Evolutionary conservation across 768 basidiomycete species (phyloP).

Genomic region (Mycena vulgaris): DNA sequence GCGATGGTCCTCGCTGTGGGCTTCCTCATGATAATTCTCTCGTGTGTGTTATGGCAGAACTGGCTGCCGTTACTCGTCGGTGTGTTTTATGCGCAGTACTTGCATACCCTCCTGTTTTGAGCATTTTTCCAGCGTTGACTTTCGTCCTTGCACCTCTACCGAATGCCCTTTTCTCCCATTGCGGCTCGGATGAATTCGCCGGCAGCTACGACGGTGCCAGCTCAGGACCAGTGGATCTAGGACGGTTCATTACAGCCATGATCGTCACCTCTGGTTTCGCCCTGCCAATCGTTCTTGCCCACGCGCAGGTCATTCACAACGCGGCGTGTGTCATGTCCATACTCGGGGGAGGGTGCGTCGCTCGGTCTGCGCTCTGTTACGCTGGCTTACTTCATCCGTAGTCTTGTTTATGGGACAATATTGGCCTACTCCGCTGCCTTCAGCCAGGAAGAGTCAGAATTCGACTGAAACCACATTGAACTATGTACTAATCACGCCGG

Average conservation of each 20-base stretch:
- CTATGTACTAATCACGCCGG: slow-evolving; percentile 17
- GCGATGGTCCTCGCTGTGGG: slow-evolving; percentile 98
- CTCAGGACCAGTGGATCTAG: slow-evolving; percentile 86
- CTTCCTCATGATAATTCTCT: slow-evolving; percentile 98
- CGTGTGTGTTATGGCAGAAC: slow-evolving; percentile 95
- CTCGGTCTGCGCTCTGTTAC: slow-evolving; percentile 8
- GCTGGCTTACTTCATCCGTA: slow-evolving; percentile 44
- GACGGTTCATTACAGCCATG: slow-evolving; percentile 92
- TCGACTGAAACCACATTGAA: slow-evolving; percentile 68
- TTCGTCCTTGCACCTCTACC: slow-evolving; percentile 97
- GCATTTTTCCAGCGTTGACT: slow-evolving; percentile 78
- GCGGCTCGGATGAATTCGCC: slow-evolving; percentile 91
- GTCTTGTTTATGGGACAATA: slow-evolving; percentile 93
- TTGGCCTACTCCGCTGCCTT: slow-evolving; percentile 89
- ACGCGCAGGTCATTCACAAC: slow-evolving; percentile 88
- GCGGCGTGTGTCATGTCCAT: slow-evolving; percentile 96
- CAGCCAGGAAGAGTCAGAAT: slow-evolving; percentile 87
- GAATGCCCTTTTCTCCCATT: slow-evolving; percentile 94
- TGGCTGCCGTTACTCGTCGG: slow-evolving; percentile 98
- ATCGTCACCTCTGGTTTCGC: slow-evolving; percentile 96
- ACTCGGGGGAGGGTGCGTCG: slow-evolving; percentile 87
- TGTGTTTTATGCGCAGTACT: slow-evolving; percentile 56
- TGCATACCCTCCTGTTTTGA: slow-evolving; percentile 9
- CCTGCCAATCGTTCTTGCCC: slow-evolving; percentile 91
- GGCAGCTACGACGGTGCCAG: slow-evolving; percentile 72